Percentiles rank a stretch among this genome's conserved stretches.
These are phyloP conservation scores for Oldenlandia corymbosa DNA, from an alignment of 257 asterid genomes.

Conservation along the genomic window DNA sequence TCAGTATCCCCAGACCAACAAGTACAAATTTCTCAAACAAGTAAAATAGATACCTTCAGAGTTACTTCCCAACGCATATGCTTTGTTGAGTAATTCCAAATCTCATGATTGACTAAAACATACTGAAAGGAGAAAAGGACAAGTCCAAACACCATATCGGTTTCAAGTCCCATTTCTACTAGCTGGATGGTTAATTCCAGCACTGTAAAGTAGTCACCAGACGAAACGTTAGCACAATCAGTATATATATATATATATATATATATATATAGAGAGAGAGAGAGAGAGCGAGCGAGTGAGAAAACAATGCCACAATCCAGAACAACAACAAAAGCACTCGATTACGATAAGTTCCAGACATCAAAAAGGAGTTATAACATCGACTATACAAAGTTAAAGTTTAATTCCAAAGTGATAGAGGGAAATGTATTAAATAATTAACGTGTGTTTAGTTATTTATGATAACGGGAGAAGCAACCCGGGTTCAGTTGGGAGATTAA, in stretches of 20 bases:
- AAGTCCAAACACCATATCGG: conserved; percentile 66
- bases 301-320: background rate
- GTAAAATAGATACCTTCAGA: conserved; percentile 53
- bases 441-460: background rate
- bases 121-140: conserved; percentile 81
- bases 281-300: background rate
- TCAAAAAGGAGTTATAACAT: no score
- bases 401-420: no score
- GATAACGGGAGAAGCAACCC: background rate
- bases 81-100: conserved; percentile 78
- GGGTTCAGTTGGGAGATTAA: background rate
- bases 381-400: no score
- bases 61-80: conserved; percentile 91
- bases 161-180: conserved; percentile 69
- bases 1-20: background rate
- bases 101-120: conserved; percentile 84
- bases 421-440: no score
- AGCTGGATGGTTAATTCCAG: conserved; percentile 82
- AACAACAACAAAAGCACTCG: no score
- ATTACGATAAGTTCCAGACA: no score
- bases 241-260: no score
- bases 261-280: background rate
- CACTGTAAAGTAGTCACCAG: conserved; percentile 41
- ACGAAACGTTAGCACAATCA: background rate
- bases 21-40: conserved; percentile 3